Evolutionary conservation across 176 grass and related monocot species (phyloP).

Genomic region (Phoenix roebelenii): DNA sequence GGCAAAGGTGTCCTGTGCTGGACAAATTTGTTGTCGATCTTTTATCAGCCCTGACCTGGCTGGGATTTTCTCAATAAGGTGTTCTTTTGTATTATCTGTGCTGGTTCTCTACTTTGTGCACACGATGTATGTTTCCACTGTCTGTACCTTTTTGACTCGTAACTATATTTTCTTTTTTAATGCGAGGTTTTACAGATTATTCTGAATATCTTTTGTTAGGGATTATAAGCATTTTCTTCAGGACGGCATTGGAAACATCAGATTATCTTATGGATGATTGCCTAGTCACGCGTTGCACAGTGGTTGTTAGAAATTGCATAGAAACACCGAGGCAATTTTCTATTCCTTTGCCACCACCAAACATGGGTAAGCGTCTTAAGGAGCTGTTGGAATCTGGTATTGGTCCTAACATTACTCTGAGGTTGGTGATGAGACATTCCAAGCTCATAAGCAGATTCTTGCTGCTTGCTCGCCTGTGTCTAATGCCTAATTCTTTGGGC

Average conservation of each 20-base stretch:
- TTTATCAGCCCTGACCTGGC: too few species aligned
- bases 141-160: too few species aligned
- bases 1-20: too few species aligned
- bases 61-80: too few species aligned
- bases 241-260: slow-evolving; percentile 47
- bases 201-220: slow-evolving; percentile 26
- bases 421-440: slow-evolving; percentile 50
- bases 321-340: slow-evolving; percentile 51
- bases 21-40: too few species aligned
- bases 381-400: slow-evolving; percentile 40
- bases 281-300: slow-evolving; percentile 63
- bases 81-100: too few species aligned
- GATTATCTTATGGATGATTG: slow-evolving; percentile 69
- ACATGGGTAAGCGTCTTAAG: slow-evolving; percentile 52
- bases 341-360: slow-evolving; percentile 44
- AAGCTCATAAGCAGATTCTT: slow-evolving; percentile 76
- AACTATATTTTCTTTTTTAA: not conserved
- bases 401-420: slow-evolving; percentile 62
- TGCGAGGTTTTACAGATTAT: not conserved
- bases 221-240: slow-evolving; percentile 84
- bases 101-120: too few species aligned
- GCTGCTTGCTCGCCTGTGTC: slow-evolving; percentile 75
- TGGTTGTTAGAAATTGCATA: slow-evolving; percentile 58
- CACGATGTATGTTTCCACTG: too few species aligned
- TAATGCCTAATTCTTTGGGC: slow-evolving; percentile 84